Evolutionary conservation across 1,139 yeast genomes (phyloP), one percentile per base, ranked within the genome.

Genomic region (Candida albicans): DNA sequence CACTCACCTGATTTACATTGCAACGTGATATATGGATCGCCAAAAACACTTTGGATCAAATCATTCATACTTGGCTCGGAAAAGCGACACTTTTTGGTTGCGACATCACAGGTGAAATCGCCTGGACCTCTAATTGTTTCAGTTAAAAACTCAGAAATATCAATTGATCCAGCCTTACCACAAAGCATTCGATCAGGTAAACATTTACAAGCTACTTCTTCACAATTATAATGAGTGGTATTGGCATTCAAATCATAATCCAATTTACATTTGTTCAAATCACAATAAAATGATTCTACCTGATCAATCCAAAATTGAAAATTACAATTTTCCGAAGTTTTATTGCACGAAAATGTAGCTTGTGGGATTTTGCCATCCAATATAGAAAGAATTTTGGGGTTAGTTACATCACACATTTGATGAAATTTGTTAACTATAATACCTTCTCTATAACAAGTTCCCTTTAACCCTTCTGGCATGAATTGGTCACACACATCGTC

Each of bases 51-150:
- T 48, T 82, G 75, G 47, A 93, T 93, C 57, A 93, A 76, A 51
- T 87, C 95, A 64, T 93, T 88, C 98, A 93, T 93, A 47, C 95
- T 84, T 33, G 99, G 98, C 61, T 93, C 99, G 3, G 93, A 84
- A 59, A 93, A 93, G 42, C 75, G 73, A 68, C 99, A 93, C 36
- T 71, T 65, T 35, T 73, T 77, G 11, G 76, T 64, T 5, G 65
- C 62, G 24, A 87, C 65, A 59, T 89, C 88, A 66, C 99, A 93
- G 5, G 81, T 68, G 56, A 93, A 91, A 52, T 87, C 93, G 30
- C 96, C 99, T 0, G 99, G 99, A 2, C 99, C 99, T 41, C 68
- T 71, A 48, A 93, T 90, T 1, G 96, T 87, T 61, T 90, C 95
- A 1, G 93, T 82, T 51, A 93, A 73, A 61, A 95, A 93, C 43